These are phyloP conservation scores for Reutealis trisperma DNA, from an alignment of 345 rosid genomes.

Conservation along the genomic window DNA sequence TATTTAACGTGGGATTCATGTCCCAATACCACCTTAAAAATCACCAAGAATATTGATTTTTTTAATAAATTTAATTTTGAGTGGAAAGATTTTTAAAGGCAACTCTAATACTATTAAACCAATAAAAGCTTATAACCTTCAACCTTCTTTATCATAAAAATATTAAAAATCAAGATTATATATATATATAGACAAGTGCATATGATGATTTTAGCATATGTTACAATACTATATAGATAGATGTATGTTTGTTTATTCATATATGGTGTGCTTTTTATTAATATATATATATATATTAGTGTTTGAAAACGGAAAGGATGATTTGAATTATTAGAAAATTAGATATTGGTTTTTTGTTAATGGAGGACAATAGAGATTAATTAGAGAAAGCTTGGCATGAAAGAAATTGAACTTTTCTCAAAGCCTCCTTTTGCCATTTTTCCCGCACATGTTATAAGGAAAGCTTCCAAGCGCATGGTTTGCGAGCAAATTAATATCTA, in stretches of 20 bases:
- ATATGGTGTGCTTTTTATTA: no score
- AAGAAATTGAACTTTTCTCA: conserved; percentile 42
- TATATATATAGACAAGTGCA: neutral
- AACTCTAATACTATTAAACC: no score
- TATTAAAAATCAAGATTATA: no score
- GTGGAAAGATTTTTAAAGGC: no score
- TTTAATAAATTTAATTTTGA: no score
- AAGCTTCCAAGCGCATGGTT: conserved; percentile 31
- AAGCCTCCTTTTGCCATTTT: conserved; percentile 17
- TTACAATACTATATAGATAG: neutral
- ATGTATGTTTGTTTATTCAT: neutral
- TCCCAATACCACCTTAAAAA: no score
- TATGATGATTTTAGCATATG: neutral
- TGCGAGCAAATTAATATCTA: neutral
- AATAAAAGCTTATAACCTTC: no score
- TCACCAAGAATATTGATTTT: no score
- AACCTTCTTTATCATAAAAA: no score
- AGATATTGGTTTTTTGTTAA: neutral
- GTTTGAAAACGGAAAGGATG: neutral
- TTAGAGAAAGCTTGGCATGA: conserved; percentile 41
- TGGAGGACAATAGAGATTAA: conserved; percentile 14
- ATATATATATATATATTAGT: no score
- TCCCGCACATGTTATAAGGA: conserved; percentile 14
- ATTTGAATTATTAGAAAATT: neutral
- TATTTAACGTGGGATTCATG: no score